Evolutionary conservation across 2,329 filamentous ascomycete species (phyloP), one percentile per base, ranked within the genome.

Genomic region (Diaporthe vexans): DNA sequence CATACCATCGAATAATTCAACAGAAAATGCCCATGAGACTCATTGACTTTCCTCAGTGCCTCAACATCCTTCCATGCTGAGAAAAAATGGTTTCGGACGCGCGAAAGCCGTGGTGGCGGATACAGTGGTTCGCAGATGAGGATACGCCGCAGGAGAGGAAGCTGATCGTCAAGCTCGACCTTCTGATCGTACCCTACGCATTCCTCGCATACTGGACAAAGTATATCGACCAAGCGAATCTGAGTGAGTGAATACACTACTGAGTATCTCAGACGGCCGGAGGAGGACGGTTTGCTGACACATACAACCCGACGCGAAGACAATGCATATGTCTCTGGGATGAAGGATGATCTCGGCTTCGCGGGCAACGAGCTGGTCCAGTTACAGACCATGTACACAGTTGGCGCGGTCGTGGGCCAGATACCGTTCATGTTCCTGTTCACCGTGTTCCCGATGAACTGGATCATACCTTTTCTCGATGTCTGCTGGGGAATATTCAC

Each of bases 401-500:
- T 88, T 10, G 88, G 88, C 0, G 86, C 86, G 1, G 87, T 89
- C 0, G 78, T 87, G 0, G 87, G 87, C 7, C 86, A 88, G 77
- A 79, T 90, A 9, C 88, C 88, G 0, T 89, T 89, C 77, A 83
- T 86, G 75, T 88, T 88, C 74, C 79, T 90, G 1, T 87, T 90
- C 74, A 86, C 84, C 21, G 79, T 81, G 21, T 72, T 83, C 8
- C 82, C 87, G 0, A 87, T 90, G 80, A 84, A 85, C 72, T 89
- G 85, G 80, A 77, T 88, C 0, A 84, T 90, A 8, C 89, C 89
- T 0, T 82, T 84, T 11, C 82, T 90, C 75, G 88, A 90, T 73
- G 76, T 90, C 1, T 79, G 82, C 2, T 91, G 89, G 89, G 88
- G 88, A 0, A 79, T 90, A 21, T 88, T 91, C 74, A 91, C 89